A percentile compares a stretch with the other conserved stretches of the same genome.
These are phyloP conservation scores for Pestalotiopsis sp. DNA, from an alignment of 2,329 filamentous ascomycete genomes.

Conservation along the genomic window DNA sequence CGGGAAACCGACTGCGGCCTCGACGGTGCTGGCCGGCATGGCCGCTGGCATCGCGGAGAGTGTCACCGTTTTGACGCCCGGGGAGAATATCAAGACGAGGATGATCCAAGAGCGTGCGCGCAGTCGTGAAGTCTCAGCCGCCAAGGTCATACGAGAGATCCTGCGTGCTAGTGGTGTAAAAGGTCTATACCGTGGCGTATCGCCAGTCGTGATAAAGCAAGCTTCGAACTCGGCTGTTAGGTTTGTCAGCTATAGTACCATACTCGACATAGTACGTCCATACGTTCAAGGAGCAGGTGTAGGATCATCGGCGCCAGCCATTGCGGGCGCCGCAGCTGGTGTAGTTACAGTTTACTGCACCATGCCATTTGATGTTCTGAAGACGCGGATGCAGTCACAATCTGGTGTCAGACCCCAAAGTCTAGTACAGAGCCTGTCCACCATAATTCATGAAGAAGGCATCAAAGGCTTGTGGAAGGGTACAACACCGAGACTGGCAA, in stretches of 20 bases:
- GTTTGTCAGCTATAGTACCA: not conserved
- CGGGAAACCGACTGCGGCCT: not conserved
- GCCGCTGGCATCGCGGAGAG: not conserved
- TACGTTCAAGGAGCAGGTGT: not conserved
- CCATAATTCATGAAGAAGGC: not conserved
- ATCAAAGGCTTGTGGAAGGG: not conserved
- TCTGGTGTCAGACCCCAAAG: not conserved
- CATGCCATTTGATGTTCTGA: not conserved
- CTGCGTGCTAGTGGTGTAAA: not conserved
- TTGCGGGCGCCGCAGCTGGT: not conserved
- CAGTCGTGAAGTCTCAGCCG: not conserved
- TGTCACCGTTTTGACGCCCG: not conserved
- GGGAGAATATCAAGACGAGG: not conserved
- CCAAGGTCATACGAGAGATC: not conserved
- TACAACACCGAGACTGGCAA: not conserved
- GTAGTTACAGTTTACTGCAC: not conserved
- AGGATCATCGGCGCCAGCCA: not conserved
- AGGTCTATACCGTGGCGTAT: not conserved
- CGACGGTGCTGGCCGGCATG: not conserved
- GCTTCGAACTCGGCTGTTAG: not conserved
- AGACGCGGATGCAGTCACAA: not conserved
- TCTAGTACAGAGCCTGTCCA: not conserved
- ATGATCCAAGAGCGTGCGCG: not conserved
- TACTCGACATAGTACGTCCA: not conserved
- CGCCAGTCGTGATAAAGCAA: not conserved